These are phyloP conservation scores for Platanthera zijinensis DNA, from an alignment of 106 monocot species.

Conservation along the genomic window DNA sequence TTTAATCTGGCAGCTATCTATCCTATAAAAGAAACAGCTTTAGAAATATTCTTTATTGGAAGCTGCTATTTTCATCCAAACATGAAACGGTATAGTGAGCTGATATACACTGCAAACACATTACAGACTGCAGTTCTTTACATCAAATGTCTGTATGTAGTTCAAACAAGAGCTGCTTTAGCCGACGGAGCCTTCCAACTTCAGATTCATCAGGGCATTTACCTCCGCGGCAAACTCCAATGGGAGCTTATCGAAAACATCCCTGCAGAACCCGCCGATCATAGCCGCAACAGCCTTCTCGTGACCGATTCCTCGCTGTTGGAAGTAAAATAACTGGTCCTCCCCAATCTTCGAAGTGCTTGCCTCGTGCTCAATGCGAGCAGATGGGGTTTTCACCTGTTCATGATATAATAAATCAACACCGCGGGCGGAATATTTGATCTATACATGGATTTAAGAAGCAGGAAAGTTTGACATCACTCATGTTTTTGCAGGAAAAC, in stretches of 20 bases:
- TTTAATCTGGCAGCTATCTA: not conserved
- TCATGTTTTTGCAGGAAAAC: not conserved
- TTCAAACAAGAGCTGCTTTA: not conserved
- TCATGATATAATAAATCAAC: not conserved
- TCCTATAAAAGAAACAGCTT: not conserved
- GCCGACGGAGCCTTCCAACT: constrained; percentile 56
- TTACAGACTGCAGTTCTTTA: not conserved
- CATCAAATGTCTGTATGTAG: not conserved
- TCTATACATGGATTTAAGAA: not conserved
- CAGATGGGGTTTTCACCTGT: constrained; percentile 58
- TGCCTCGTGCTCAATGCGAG: constrained; percentile 32
- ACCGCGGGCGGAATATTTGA: not conserved
- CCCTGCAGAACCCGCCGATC: constrained; percentile 67
- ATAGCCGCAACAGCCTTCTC: constrained; percentile 67
- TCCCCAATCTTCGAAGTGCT: constrained; percentile 26
- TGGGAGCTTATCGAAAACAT: constrained; percentile 62
- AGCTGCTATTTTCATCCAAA: not conserved
- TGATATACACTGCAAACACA: not conserved
- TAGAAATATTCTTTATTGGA: not conserved
- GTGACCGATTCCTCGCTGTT: constrained; percentile 37
- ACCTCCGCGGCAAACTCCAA: constrained; percentile 62
- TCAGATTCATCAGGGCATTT: constrained; percentile 51
- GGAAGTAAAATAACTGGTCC: constrained; percentile 28
- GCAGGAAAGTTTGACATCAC: not conserved
- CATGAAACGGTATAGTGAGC: not conserved